These are phyloP conservation scores for Zizania latifolia DNA, from an alignment of 176 grass and related monocot species.

Conservation along the genomic window DNA sequence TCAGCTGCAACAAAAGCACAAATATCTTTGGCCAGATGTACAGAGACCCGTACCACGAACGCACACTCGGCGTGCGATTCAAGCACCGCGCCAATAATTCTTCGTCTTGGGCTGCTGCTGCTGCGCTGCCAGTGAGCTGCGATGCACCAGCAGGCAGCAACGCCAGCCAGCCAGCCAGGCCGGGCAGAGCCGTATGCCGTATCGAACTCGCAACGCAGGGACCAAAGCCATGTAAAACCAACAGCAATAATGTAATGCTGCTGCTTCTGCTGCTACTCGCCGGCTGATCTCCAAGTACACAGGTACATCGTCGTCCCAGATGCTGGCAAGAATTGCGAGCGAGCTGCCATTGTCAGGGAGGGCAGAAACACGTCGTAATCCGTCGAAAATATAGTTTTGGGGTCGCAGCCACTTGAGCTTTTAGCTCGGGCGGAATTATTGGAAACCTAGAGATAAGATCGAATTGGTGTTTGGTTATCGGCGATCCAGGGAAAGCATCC, in stretches of 20 bases:
- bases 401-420: background rate
- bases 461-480: conserved; percentile 29
- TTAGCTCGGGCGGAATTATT: conserved; percentile 34
- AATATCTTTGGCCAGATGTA: conserved; percentile 33
- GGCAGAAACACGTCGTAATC: conserved; percentile 16
- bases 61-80: conserved; percentile 37
- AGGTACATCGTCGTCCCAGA: background rate
- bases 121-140: conserved; percentile 52
- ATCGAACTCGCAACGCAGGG: conserved; percentile 21
- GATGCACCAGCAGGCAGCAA: conserved; percentile 35
- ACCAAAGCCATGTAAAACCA: conserved; percentile 3
- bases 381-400: no score
- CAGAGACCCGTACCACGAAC: conserved; percentile 33
- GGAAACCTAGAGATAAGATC: conserved; percentile 41
- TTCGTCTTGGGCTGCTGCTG: background rate
- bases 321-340: background rate
- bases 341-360: conserved; percentile 7
- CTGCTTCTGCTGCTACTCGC: background rate
- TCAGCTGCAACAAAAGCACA: conserved; percentile 36
- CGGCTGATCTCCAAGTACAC: background rate
- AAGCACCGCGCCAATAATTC: conserved; percentile 48
- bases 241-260: background rate
- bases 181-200: conserved; percentile 43
- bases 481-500: conserved; percentile 32
- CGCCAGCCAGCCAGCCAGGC: conserved; percentile 20